These are phyloP conservation scores for California macrophylla DNA, from an alignment of 441 rosid species.

Conservation along the genomic window DNA sequence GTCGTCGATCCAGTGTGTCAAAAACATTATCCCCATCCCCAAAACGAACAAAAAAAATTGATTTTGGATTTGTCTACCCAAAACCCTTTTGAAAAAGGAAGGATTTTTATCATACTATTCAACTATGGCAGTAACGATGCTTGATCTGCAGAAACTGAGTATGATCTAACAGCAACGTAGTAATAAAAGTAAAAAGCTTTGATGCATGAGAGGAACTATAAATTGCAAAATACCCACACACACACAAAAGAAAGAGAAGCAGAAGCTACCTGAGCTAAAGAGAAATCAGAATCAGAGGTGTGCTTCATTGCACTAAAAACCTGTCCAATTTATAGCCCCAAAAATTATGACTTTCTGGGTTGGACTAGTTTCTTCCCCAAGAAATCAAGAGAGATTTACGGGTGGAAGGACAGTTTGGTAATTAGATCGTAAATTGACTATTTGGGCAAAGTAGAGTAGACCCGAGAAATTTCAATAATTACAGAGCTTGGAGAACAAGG, in stretches of 20 bases:
- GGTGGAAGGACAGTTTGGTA: neutral
- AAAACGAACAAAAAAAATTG: neutral
- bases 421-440: neutral
- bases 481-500: neutral
- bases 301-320: neutral
- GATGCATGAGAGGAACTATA: too few relatives aligned
- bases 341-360: neutral
- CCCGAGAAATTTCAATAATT: neutral
- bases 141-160: neutral
- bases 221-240: neutral
- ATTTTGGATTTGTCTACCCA: neutral
- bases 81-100: neutral
- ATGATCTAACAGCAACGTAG: neutral
- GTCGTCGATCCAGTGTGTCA: too few relatives aligned
- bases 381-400: neutral
- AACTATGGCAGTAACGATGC: neutral
- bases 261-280: neutral
- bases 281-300: neutral
- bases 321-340: neutral
- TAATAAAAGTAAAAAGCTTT: too few relatives aligned
- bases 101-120: neutral
- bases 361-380: neutral
- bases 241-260: neutral
- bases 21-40: too few relatives aligned
- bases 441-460: neutral